Conservation (phyloP, 1,284 basidiomycete species). For the Trichosporon ovoides region DNA sequence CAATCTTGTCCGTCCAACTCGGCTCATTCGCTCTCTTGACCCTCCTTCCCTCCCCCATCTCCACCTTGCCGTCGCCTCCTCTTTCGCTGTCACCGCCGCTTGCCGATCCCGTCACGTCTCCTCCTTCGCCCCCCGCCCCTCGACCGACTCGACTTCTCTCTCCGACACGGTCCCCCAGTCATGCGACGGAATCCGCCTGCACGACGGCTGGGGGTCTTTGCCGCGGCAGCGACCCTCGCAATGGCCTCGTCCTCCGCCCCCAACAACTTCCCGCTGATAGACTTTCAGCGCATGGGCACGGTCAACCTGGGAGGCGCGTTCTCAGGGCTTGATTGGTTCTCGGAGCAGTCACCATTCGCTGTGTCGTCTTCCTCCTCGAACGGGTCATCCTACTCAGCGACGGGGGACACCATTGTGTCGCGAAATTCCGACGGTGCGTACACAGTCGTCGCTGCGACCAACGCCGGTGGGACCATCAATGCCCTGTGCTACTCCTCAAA, state of each 20-base stretch:
- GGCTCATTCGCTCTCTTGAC: background rate
- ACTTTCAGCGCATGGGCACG: constrained; percentile 83
- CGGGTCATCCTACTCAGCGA: constrained; percentile 29
- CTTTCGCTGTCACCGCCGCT: constrained; percentile 3
- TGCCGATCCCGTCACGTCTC: background rate
- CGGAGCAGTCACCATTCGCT: constrained; percentile 33
- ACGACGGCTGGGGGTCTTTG: constrained; percentile 23
- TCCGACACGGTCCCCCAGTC: background rate
- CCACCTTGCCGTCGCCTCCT: background rate
- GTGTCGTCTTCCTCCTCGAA: constrained; percentile 23
- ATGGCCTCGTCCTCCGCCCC: constrained; percentile 25
- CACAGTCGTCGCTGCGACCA: constrained; percentile 33
- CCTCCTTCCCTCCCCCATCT: constrained; percentile 1
- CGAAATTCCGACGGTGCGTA: constrained; percentile 24
- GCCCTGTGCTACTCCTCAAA: constrained; percentile 38
- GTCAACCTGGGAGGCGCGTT: constrained; percentile 83
- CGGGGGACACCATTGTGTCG: constrained; percentile 39
- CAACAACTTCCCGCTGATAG: constrained; percentile 68
- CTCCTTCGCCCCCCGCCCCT: too few relatives aligned
- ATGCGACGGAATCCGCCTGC: constrained; percentile 26
- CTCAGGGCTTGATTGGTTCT: constrained; percentile 62
- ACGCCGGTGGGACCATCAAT: constrained; percentile 39
- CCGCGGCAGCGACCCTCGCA: constrained; percentile 18
- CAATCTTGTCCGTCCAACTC: constrained; percentile 4
- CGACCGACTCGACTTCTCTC: background rate